Evolutionary conservation across 2,329 filamentous ascomycete genomes (phyloP), one percentile per base, ranked within the genome.

Genomic region (Clathrospora elynae): DNA sequence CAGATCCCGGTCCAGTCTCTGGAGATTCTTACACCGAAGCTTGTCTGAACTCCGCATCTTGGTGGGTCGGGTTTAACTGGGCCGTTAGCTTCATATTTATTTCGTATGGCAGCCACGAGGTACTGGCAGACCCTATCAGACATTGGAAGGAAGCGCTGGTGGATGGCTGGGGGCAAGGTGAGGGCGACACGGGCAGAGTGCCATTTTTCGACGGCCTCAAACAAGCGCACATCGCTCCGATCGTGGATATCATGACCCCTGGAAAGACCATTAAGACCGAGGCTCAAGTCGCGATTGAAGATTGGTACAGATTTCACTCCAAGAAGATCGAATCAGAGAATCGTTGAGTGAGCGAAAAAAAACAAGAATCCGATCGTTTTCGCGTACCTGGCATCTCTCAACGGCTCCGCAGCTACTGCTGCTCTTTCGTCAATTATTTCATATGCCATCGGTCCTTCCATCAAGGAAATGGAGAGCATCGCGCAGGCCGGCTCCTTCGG

Each of bases 381-480:
- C 33, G 51, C 41, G 20, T 61, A 60, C 12, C 42, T 60, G 12
- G 54, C 51, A 17, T 38, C 44, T 5, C 24, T 57, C 9, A 24
- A 42, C 10, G 38, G 41, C 2, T 31, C 43, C 5, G 26, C 51
- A 2, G 41, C 41, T 6, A 29, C 48, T 4, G 18, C 24, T 9
- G 30, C 39, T 0, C 40, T 59, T 7, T 51, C 54, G 9, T 45
- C 46, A 6, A 49, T 54, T 3, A 28, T 61, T 5, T 48, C 51
- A 0, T 49, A 40, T n/a, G 50, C 57, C 3, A 38, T 57, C 20
- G 57, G 40, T 12, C 52, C 52, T 1, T 49, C 52, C 2, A 19
- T 57, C 16, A 58, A 54, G 24, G 56, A 61, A 6, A 38, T 60
- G 2, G 55, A 59, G 24, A 42, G 30, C 9, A 53, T 61, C 10